Percentiles rank a stretch among this genome's conserved stretches.
phyloP scores from a whole-genome alignment of 768 basidiomycete species.

The Cyclocybe cylindracea region DNA sequence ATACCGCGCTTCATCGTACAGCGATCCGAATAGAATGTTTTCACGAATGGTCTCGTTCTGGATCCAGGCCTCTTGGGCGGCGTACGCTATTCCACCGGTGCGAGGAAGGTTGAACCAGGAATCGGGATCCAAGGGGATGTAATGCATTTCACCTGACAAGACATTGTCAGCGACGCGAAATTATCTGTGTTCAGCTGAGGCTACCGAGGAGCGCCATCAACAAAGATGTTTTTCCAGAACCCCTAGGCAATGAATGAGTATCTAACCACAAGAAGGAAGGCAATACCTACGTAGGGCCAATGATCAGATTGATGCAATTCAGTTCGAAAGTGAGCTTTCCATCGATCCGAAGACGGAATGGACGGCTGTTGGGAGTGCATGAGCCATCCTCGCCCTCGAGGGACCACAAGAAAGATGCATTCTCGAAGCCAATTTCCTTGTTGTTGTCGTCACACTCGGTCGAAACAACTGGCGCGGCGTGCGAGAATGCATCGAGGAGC shows the following conservation, averaged over 20 bases:
- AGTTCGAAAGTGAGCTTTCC: conserved; percentile 58
- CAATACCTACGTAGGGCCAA: conserved; percentile 49
- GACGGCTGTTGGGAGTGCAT: conserved; percentile 37
- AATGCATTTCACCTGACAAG: conserved; percentile 62
- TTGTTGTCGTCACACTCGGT: not conserved
- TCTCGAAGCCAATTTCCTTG: conserved; percentile 47
- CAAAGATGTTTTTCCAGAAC: conserved; percentile 62
- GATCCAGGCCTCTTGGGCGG: conserved; percentile 83
- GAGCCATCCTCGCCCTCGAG: conserved; percentile 26
- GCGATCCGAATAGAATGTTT: conserved; percentile 78
- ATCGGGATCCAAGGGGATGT: conserved; percentile 46
- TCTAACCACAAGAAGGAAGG: not conserved
- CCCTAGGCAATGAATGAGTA: conserved; percentile 12
- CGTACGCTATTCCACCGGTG: conserved; percentile 67
- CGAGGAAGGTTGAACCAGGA: conserved; percentile 73
- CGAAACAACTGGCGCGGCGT: conserved; percentile 10
- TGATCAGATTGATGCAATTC: conserved; percentile 53
- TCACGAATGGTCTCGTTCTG: conserved; percentile 76
- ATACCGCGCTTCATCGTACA: conserved; percentile 75
- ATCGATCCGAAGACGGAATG: conserved; percentile 50
- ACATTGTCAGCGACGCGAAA: too few species aligned
- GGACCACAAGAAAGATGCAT: conserved; percentile 59
- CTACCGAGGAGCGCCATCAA: conserved; percentile 61
- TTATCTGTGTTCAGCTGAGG: not conserved
- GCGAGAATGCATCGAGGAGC: conserved; percentile 42